phyloP scores from a whole-genome alignment of 257 asterid genomes.

The Solanum pennellii region DNA sequence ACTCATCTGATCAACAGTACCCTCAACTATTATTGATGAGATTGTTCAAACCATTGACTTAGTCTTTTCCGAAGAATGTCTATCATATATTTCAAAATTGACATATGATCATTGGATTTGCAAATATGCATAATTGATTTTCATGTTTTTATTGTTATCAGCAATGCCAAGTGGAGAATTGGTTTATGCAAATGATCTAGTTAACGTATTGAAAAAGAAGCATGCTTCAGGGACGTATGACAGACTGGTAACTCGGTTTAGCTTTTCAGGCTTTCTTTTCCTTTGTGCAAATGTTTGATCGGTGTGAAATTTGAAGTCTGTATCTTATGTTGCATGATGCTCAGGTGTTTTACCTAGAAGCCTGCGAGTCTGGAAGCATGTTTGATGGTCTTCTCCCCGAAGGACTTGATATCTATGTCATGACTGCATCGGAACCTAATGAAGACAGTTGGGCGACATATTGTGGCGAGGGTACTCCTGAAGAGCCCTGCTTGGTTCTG shows the following conservation, averaged over 20 bases:
- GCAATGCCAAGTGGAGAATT: neutral
- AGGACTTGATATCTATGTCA: slow-evolving; percentile 73
- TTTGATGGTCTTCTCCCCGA: slow-evolving; percentile 84
- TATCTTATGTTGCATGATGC: neutral
- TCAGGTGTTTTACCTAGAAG: slow-evolving; percentile 88
- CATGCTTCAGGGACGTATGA: neutral
- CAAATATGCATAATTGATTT: neutral
- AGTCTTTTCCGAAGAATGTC: no score
- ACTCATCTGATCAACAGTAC: no score
- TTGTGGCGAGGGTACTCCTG: slow-evolving; percentile 79
- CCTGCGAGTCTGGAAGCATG: slow-evolving; percentile 94
- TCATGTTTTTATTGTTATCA: neutral
- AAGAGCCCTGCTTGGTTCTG: slow-evolving; percentile 52
- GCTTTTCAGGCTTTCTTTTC: neutral
- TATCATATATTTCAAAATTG: no score
- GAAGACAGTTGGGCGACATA: slow-evolving; percentile 97
- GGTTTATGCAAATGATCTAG: neutral
- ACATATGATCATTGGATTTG: no score
- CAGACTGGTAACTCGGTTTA: slow-evolving; percentile 26
- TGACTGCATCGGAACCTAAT: slow-evolving; percentile 16
- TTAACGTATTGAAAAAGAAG: neutral
- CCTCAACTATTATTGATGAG: no score
- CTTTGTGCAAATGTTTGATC: neutral
- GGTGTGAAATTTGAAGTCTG: neutral
- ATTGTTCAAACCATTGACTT: no score